Base-by-base conservation (phyloP, 2,329 filamentous ascomycete genomes). In the Stagonosporopsis chrysanthemi region DNA sequence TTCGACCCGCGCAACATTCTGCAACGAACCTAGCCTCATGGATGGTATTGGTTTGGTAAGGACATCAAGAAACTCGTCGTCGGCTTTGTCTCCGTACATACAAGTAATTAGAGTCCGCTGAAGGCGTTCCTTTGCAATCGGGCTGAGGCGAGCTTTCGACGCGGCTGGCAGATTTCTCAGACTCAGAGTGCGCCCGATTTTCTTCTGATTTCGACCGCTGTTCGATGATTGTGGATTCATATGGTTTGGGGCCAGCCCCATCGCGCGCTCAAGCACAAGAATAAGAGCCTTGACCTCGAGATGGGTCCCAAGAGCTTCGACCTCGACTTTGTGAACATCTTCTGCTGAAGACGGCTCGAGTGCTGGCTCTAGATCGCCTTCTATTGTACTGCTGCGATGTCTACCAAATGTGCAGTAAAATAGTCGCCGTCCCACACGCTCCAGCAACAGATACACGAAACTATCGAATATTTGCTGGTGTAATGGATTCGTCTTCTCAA, bases 391-490 rank as follows among this genome's bases (percentile, higher is more conserved):
- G 36, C 61, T 61, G 4, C 70, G 71, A 43, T 71, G 55, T 31
- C 64, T 67, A 4, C 74, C 75, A 51, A 82, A 80, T 0, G 74
- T 75, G 38, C 69, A 72, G 40, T 74, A 69, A 53, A 75, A 80
- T 2, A 81, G 64, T 0, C 68, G 67, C 19, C 70, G 67, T 5
- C 79, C 78, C 1, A 79, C 65, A 19, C 71, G 73, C 23, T 79
- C 71, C 2, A 81, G 65, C 1, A 80, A 56, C 14, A 76, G 62
- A 51, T 75, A 81, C 1, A 76, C 66, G 31, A 80, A 76, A 2
- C 78, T 79, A 66, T 81, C 79, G 49, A 80, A 80, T 1, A 82
- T 58, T 19, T 75, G 64, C 28, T 73, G 72, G 38, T 81, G 78
- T 11, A 69, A 38, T 4, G 65, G 53, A 17, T 72, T 61, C 9